Percentiles rank a stretch among this genome's conserved stretches.
Conservation (phyloP, 306 rosid genomes). For the Trifolium fragiferum region DNA sequence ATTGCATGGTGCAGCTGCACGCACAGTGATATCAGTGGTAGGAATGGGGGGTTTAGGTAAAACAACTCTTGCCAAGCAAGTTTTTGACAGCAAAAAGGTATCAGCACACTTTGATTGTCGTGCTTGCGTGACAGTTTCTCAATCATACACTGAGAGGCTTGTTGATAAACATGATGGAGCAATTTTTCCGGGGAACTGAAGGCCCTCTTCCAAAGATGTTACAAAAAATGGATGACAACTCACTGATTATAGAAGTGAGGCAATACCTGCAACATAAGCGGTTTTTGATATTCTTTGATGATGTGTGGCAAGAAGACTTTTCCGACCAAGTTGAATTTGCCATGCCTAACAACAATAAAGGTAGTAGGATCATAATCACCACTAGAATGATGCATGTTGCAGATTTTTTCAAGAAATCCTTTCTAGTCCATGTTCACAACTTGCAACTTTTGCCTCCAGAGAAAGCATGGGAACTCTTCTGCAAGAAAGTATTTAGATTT, state of each 20-base stretch:
- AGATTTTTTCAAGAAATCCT: constrained; percentile 8
- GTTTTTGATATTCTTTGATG: constrained; percentile 27
- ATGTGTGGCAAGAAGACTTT: constrained; percentile 19
- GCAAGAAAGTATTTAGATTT: constrained; percentile 11
- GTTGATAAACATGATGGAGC: neutral
- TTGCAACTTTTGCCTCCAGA: constrained; percentile 3
- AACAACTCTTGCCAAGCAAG: constrained; percentile 18
- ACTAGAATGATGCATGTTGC: constrained; percentile 23
- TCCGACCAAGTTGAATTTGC: constrained; percentile 3
- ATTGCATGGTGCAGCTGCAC: neutral
- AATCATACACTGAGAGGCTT: constrained; percentile 6
- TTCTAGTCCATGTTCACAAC: constrained; percentile 11
- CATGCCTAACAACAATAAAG: neutral
- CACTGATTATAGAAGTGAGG: constrained; percentile 8
- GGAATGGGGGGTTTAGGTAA: constrained; percentile 18
- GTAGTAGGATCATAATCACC: constrained; percentile 23
- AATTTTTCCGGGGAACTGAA: neutral
- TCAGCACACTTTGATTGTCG: neutral
- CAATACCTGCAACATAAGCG: constrained; percentile 5
- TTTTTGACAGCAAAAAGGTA: constrained; percentile 6
- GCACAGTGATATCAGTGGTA: constrained; percentile 18
- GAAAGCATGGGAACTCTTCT: constrained; percentile 17
- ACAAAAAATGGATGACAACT: constrained; percentile 10
- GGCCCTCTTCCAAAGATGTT: neutral
- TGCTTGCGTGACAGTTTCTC: constrained; percentile 22